Evolutionary conservation across 2,329 filamentous ascomycete species (phyloP).

Genomic region (Ascochyta pisi): DNA sequence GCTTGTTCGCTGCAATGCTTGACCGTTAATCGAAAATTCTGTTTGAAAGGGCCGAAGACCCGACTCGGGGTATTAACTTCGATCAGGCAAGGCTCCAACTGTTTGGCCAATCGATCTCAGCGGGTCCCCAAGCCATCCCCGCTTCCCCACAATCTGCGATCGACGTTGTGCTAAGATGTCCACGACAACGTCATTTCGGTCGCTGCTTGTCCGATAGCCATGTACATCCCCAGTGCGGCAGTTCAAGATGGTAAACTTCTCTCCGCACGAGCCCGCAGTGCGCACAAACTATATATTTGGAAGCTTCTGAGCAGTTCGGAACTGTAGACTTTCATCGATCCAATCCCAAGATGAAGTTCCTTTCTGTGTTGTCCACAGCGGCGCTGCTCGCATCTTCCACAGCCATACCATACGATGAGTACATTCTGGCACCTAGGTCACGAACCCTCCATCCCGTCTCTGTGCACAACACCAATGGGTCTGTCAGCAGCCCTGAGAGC

Average conservation of each 20-base stretch:
- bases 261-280: background rate
- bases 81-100: background rate
- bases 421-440: conserved; percentile 52
- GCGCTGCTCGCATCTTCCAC: conserved; percentile 2
- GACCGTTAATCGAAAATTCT: background rate
- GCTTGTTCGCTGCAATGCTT: conserved; percentile 2
- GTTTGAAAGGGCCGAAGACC: background rate
- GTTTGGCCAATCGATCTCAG: background rate
- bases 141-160: conserved; percentile 16
- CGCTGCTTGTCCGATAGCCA: conserved; percentile 6
- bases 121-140: background rate
- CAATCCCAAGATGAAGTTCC: conserved; percentile 2
- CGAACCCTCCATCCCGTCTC: conserved; percentile 40
- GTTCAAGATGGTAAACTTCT: background rate
- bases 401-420: conserved; percentile 46
- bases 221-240: background rate
- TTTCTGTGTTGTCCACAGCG: background rate
- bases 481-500: conserved; percentile 45
- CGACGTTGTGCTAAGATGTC: background rate
- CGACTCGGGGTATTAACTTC: background rate
- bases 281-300: background rate
- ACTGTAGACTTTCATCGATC: background rate
- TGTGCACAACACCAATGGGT: conserved; percentile 50
- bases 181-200: conserved; percentile 13
- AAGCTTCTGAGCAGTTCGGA: background rate